A percentile compares a stretch with the other conserved stretches of the same genome.
These are phyloP conservation scores for Calonectria montana DNA, from an alignment of 2,329 filamentous ascomycete species.

Conservation along the genomic window DNA sequence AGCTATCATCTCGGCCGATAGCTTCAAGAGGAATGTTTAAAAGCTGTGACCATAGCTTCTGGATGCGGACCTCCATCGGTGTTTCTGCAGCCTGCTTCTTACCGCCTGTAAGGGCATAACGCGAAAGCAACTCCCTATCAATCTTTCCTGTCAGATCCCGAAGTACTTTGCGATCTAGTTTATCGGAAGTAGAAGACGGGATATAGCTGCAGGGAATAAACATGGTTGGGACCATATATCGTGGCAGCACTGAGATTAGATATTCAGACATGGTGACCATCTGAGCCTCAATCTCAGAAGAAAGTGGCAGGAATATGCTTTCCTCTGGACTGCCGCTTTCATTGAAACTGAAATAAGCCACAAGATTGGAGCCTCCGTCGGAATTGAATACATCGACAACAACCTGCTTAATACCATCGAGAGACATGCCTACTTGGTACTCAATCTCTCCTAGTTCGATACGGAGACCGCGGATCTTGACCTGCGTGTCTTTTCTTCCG, in stretches of 20 bases:
- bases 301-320: not conserved
- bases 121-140: conserved; percentile 16
- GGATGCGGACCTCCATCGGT: conserved; percentile 30
- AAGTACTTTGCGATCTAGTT: conserved; percentile 19
- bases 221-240: conserved; percentile 30
- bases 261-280: not conserved
- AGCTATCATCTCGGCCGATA: conserved; percentile 4
- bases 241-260: conserved; percentile 8
- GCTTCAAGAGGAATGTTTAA: conserved; percentile 44
- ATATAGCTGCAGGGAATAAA: conserved; percentile 18
- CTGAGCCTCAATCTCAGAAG: not conserved
- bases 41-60: conserved; percentile 46
- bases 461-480: conserved; percentile 47
- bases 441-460: conserved; percentile 38
- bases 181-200: conserved; percentile 20
- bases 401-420: not conserved
- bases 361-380: not conserved
- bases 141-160: conserved; percentile 28
- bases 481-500: conserved; percentile 41
- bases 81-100: not conserved
- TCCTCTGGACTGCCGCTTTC: not conserved
- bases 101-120: conserved; percentile 24
- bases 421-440: not conserved
- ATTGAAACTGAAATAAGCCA: not conserved
- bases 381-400: not conserved